Evolutionary conservation across 257 asterid species (phyloP).

Genomic region (Ilex aquifolium): DNA sequence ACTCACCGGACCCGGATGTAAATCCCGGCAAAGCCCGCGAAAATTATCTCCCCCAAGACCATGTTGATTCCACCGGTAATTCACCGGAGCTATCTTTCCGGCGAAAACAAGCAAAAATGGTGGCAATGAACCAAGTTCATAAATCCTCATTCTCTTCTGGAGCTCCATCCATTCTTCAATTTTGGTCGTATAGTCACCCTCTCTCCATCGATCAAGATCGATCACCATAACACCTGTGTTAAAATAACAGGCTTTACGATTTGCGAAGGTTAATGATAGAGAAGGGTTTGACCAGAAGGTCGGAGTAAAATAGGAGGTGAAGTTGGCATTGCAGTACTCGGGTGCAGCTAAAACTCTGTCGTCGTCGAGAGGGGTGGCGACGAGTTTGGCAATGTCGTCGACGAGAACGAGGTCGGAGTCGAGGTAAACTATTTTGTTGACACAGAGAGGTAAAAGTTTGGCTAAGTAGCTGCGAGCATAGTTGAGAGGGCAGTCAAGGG

Average conservation of each 20-base stretch:
- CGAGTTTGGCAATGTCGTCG: constrained; percentile 73
- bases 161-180: constrained; percentile 96
- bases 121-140: constrained; percentile 78
- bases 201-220: constrained; percentile 72
- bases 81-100: constrained; percentile 73
- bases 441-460: constrained; percentile 61
- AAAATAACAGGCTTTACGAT: constrained; percentile 71
- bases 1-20: constrained; percentile 92
- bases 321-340: constrained; percentile 87
- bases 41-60: constrained; percentile 92
- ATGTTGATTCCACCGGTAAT: constrained; percentile 88
- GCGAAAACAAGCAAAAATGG: constrained; percentile 88
- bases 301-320: constrained; percentile 82
- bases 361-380: constrained; percentile 43
- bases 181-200: constrained; percentile 61
- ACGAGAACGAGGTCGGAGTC: constrained; percentile 82
- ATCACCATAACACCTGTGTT: constrained; percentile 97
- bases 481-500: constrained; percentile 88
- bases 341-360: constrained; percentile 80
- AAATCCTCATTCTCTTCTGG: constrained; percentile 82
- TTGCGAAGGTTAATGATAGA: constrained; percentile 61
- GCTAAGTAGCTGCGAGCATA: constrained; percentile 90
- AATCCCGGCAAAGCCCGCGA: constrained; percentile 83
- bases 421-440: constrained; percentile 66
- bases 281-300: constrained; percentile 91